phyloP scores from a whole-genome alignment of 129 eudicot species.

The Flaveria brownii region DNA sequence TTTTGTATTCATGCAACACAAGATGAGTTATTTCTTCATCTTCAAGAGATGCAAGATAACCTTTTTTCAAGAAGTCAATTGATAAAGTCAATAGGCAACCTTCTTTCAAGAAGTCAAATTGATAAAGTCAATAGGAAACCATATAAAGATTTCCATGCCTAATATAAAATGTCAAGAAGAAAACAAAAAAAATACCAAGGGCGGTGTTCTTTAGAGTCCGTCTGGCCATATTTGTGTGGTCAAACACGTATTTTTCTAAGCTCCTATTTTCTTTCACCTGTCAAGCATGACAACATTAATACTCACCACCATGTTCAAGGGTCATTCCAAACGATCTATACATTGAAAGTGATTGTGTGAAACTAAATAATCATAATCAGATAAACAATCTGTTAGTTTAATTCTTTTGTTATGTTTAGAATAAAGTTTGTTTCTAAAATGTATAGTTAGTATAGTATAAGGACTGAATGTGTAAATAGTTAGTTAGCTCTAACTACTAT shows the following conservation, averaged over 20 bases:
- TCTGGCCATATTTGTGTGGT: conserved; percentile 77
- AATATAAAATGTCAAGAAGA: not conserved
- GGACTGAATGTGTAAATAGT: no score
- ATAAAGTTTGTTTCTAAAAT: no score
- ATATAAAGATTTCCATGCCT: not conserved
- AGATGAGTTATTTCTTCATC: conserved; percentile 65
- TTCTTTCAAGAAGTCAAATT: conserved; percentile 29
- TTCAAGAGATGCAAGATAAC: conserved; percentile 75
- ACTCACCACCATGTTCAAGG: not conserved
- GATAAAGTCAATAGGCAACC: conserved; percentile 34
- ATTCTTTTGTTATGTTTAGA: no score
- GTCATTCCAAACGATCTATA: no score
- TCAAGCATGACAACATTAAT: conserved; percentile 14
- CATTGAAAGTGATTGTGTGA: no score
- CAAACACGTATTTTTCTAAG: conserved; percentile 56
- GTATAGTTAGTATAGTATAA: no score
- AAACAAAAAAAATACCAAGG: conserved; percentile 49
- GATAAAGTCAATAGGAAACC: not conserved
- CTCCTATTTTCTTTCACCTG: conserved; percentile 79
- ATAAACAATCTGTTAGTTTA: no score
- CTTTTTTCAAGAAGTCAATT: conserved; percentile 41
- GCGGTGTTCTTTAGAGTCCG: conserved; percentile 84
- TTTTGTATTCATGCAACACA: conserved; percentile 69
- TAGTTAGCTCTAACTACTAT: no score
- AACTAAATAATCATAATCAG: no score